phyloP scores from a whole-genome alignment of 2,329 filamentous ascomycete species.

The Exophiala bonariae region DNA sequence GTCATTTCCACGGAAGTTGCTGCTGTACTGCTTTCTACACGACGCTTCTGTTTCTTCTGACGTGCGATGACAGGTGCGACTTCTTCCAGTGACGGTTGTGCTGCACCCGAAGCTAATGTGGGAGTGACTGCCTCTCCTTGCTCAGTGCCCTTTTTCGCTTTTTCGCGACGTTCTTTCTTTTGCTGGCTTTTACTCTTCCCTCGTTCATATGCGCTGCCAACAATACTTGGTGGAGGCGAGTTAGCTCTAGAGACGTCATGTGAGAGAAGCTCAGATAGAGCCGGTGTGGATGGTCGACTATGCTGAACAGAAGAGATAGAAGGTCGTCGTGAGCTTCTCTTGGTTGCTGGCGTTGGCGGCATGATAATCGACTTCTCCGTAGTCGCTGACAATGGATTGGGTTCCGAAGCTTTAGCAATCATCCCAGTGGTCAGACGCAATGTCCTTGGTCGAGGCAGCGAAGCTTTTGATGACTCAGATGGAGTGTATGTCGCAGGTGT shows the following conservation, averaged over 20 bases:
- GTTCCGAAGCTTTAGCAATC: slow-evolving; percentile 18
- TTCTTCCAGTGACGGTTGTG: slow-evolving; percentile 45
- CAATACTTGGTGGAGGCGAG: slow-evolving; percentile 56
- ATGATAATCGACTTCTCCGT: slow-evolving; percentile 23
- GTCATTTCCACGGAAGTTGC: slow-evolving; percentile 11
- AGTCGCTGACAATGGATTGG: slow-evolving; percentile 20
- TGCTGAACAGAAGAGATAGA: slow-evolving; percentile 52
- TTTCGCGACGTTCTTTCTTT: slow-evolving; percentile 59
- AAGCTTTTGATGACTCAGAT: slow-evolving; percentile 14
- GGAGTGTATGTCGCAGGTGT: slow-evolving; percentile 19
- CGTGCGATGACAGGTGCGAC: slow-evolving; percentile 62
- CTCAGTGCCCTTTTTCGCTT: slow-evolving; percentile 46
- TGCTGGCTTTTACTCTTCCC: slow-evolving; percentile 62
- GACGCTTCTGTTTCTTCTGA: slow-evolving; percentile 58
- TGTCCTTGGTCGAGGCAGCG: slow-evolving; percentile 19
- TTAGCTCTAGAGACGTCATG: slow-evolving; percentile 58
- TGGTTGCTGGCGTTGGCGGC: slow-evolving; percentile 12
- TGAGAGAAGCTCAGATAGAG: slow-evolving; percentile 54
- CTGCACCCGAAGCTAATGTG: slow-evolving; percentile 26
- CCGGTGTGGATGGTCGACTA: slow-evolving; percentile 60
- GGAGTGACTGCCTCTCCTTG: slow-evolving; percentile 38
- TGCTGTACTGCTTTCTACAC: slow-evolving; percentile 13
- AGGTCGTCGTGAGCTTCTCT: slow-evolving; percentile 32
- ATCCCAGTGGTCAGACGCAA: slow-evolving; percentile 26
- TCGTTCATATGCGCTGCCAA: slow-evolving; percentile 60